Base-by-base conservation (phyloP, 177 flowering plant species). In the Telopea speciosissima region DNA sequence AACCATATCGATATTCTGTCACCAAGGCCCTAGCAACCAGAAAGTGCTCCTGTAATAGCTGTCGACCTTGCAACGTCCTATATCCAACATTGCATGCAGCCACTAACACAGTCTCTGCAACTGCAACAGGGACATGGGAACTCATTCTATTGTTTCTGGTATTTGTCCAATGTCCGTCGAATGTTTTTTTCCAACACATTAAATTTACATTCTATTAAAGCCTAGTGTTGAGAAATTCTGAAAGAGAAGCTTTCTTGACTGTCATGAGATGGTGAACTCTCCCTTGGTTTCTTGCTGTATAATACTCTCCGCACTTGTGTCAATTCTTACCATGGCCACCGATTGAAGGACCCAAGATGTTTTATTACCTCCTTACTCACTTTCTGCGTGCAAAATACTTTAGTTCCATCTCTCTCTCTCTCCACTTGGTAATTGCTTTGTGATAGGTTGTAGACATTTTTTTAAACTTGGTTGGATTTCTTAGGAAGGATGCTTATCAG, bases 1-100 rank as follows among this genome's bases (percentile, higher is more conserved):
- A 73, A 93, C 96, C 67, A 87, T 69, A 72, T 93, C 98, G 62
- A 94, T 81, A 68, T 76, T 83, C 54, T 1, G 54, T 49, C 54
- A 49, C 54, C 54, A 49, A 16, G 54, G 19, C 54, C 0, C 54
- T 49, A 12, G 17, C 54, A 49, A 49, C 1, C 13, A 12, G 17
- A 12, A 49, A 49, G 54, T 10, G 17, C 16, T 49, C 54, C 54
- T 49, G 17, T 12, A 13, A 49, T 12, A 49, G 17, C 54, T 49
- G 54, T 49, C 5, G 54, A 16, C 17, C 17, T 49, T 49, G 14
- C 54, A 36, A 36, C 7, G 0, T 36, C 8, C 40, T 36, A 8
- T 8, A 36, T 8, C 5, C 40, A 28, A 28, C 4, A 4, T 28
- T 28, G 31, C 4, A 28, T 28, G 31, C 4, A 28, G 31, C 31